Base-by-base conservation (phyloP, 2,329 filamentous ascomycete genomes). In the Exophiala dermatitidis region DNA sequence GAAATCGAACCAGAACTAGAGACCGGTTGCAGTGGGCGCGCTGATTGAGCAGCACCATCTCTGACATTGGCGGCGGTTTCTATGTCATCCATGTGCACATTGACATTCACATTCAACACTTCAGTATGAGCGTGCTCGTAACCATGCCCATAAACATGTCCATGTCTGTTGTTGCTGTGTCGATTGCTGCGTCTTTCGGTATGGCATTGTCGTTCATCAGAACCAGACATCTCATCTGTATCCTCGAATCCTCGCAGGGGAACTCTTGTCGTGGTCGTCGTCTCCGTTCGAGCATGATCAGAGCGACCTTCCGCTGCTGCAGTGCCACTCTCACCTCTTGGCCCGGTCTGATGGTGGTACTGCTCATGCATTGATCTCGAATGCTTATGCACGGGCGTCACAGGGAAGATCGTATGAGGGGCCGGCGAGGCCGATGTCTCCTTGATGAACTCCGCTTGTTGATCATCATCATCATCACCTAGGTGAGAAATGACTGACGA, bases 101-200 rank as follows among this genome's bases (percentile, higher is more conserved):
- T 54, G 44, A 38, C 50, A 45, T 37, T 44, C 48, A 50, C 33
- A 31, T 46, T 38, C 41, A 46, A 38, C 4, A 31, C 32, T 7
- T 46, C 32, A 32, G 44, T 32, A 6, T 34, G 44, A 32, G 44
- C 44, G 28, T 45, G 42, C 42, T 31, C 29, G 33, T 53, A 45
- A 8, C 59, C 8, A 67, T 45, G 42, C 42, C 12, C 29, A 30
- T 53, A 45, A 8, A 59, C 8, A 67, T 70, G 29, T 68, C 61
- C 34, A 62, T 68, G 59, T 60, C 67, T 3, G 66, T 64, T 28
- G 58, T 64, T n/a, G 61, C 53, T 5, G 60, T 56, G 9, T 63
- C 62, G 38, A 54, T 47, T 12, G 53, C 45, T 48, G n/a, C 48
- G 46, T n/a, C 19, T 19, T 19, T 19, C 19, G 19, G 19, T 19